These are phyloP conservation scores for Ammopiptanthus mongolicus DNA, from an alignment of 306 rosid species.

Conservation along the genomic window DNA sequence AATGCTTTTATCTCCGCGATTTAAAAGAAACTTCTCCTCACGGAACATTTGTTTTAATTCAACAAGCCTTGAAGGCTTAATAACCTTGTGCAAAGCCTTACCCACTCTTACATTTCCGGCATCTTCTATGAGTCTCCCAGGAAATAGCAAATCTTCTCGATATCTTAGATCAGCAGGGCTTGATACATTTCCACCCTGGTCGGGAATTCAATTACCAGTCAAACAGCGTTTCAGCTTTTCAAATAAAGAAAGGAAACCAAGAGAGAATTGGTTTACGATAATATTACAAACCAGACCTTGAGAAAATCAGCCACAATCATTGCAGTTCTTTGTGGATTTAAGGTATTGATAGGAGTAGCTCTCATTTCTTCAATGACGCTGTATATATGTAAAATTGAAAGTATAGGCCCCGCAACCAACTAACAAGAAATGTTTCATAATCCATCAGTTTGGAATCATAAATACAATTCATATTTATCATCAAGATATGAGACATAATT, in stretches of 20 bases:
- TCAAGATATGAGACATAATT: slow-evolving; percentile 5
- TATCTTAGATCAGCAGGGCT: slow-evolving; percentile 93
- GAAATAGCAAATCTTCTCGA: slow-evolving; percentile 66
- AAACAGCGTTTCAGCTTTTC: neutral
- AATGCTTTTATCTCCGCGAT: slow-evolving; percentile 39
- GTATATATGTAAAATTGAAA: slow-evolving; percentile 67
- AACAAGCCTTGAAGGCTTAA: slow-evolving; percentile 69
- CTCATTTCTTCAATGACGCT: slow-evolving; percentile 86
- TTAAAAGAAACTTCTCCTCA: slow-evolving; percentile 73
- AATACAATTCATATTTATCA: neutral
- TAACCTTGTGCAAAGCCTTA: slow-evolving; percentile 47
- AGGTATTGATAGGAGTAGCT: slow-evolving; percentile 82
- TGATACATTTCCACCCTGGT: slow-evolving; percentile 56
- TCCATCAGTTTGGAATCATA: slow-evolving; percentile 29
- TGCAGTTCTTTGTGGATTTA: slow-evolving; percentile 91
- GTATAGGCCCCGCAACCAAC: slow-evolving; percentile 71
- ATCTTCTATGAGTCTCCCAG: slow-evolving; percentile 61
- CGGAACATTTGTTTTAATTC: slow-evolving; percentile 56
- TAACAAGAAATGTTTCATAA: slow-evolving; percentile 32
- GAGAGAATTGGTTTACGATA: neutral
- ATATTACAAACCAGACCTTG: slow-evolving; percentile 40
- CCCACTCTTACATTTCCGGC: slow-evolving; percentile 87
- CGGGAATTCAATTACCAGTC: slow-evolving; percentile 22
- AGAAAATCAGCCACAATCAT: slow-evolving; percentile 84
- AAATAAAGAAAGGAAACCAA: neutral